Conservation (phyloP, 805 yeast species). For the Starmerella floris region DNA sequence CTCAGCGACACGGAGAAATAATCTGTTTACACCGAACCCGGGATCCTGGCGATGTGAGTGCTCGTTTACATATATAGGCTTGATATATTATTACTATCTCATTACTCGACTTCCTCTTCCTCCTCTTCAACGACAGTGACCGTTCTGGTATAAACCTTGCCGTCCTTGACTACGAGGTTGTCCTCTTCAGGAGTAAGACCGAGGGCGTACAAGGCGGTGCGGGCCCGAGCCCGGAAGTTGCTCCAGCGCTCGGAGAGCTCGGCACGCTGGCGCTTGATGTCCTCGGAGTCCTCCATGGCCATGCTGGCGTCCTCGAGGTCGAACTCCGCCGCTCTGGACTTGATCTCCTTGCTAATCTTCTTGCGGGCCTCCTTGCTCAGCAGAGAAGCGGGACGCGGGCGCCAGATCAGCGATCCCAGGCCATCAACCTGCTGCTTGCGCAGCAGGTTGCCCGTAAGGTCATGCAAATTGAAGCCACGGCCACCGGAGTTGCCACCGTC, state of each 20-base stretch:
- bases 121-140: slow-evolving; percentile 43
- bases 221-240: slow-evolving; percentile 51
- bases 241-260: slow-evolving; percentile 74
- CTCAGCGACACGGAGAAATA: too few species aligned
- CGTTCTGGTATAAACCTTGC: slow-evolving; percentile 30
- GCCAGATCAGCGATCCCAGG: slow-evolving; percentile 85
- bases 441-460: slow-evolving; percentile 63
- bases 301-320: slow-evolving; percentile 94
- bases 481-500: slow-evolving; percentile 35
- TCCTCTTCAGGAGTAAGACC: slow-evolving; percentile 18
- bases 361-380: slow-evolving; percentile 68
- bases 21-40: too few species aligned
- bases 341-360: slow-evolving; percentile 79
- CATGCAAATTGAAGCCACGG: slow-evolving; percentile 81
- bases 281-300: slow-evolving; percentile 83
- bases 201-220: slow-evolving; percentile 30
- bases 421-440: slow-evolving; percentile 68
- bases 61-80: too few species aligned
- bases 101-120: slow-evolving; percentile 27
- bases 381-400: slow-evolving; percentile 84
- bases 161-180: slow-evolving; percentile 17
- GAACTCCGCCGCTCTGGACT: slow-evolving; percentile 81
- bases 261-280: slow-evolving; percentile 73
- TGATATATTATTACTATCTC: too few species aligned
- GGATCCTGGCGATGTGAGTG: too few species aligned